Evolutionary conservation across 495 filamentous ascomycete species (phyloP).

Genomic region (Podospora conica): DNA sequence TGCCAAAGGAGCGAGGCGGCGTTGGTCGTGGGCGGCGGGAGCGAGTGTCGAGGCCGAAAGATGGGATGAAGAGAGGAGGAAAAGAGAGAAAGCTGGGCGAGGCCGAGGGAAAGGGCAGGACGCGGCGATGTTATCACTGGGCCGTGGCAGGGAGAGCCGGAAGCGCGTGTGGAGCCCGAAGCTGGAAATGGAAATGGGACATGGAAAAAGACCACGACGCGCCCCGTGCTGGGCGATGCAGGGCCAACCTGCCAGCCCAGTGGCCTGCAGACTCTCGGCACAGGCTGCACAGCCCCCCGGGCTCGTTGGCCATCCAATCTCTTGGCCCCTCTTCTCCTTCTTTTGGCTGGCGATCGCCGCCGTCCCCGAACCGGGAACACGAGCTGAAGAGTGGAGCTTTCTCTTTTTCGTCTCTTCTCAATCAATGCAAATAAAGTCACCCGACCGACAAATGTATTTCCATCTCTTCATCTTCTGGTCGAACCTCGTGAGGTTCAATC

Average conservation of each 20-base stretch:
- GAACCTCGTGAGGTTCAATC: not conserved
- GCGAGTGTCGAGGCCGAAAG: not conserved
- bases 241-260: not conserved
- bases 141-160: not conserved
- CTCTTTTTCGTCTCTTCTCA: not conserved
- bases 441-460: not conserved
- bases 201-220: constrained; percentile 1
- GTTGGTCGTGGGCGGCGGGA: not conserved
- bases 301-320: constrained; percentile 8
- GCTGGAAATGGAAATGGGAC: not conserved
- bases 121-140: not conserved
- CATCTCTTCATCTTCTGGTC: not conserved
- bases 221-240: constrained; percentile 8
- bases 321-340: constrained; percentile 5
- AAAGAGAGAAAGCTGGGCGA: not conserved
- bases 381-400: not conserved
- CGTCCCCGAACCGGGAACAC: constrained; percentile 4
- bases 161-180: not conserved
- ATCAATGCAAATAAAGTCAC: too few relatives aligned
- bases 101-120: not conserved
- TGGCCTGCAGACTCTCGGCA: not conserved
- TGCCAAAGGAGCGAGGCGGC: constrained; percentile 1
- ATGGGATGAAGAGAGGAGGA: not conserved
- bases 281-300: constrained; percentile 10
- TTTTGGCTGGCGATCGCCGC: constrained; percentile 7